Evolutionary conservation across 1,139 yeast genomes (phyloP), one percentile per base, ranked within the genome.

Genomic region (Blastobotrys persicus): DNA sequence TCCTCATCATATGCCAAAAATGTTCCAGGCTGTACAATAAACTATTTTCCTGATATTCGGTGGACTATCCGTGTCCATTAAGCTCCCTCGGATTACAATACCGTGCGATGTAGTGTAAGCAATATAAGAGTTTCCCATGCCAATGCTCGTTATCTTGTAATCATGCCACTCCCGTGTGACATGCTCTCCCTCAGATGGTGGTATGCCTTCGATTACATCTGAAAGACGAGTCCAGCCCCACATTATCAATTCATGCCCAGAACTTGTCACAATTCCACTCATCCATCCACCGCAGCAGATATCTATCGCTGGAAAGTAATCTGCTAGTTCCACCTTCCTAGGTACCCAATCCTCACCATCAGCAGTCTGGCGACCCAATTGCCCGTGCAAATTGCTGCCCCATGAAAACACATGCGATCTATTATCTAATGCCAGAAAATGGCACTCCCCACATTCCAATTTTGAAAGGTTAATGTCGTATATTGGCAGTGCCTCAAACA

Each of bases 251-350:
- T 37, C 41, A 13, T 37, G 41, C 4, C 19, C 26, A 23, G 9
- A 5, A 12, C 19, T 19, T 5, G 28, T 3, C 13, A 37, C 28
- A 7, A 13, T 28, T 5, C 41, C 17, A 19, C 13, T 14, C 41
- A 37, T 37, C 41, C 41, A 37, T 11, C 41, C 41, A 19, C 41
- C 41, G n/a, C 41, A 37, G 13, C 26, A 4, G 12, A 37, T 37
- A 18, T 17, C 41, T 18, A 23, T 9, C 16, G 19, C 14, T 11
- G 41, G 14, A 9, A 6, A 11, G 14, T 37, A 19, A 12, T 19
- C 28, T 3, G 41, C 12, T 9, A 37, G 28, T 7, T 19, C 41
- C n/a, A 12, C n/a, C 16, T 17, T 16, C 41, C 13, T 4, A 7
- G 41, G 41, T 9, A n/a, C n/a, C 41, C 41, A 37, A 18, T 37